Conservation (phyloP, 352 stramenopile genomes). For the Aphanomyces invadans region DNA sequence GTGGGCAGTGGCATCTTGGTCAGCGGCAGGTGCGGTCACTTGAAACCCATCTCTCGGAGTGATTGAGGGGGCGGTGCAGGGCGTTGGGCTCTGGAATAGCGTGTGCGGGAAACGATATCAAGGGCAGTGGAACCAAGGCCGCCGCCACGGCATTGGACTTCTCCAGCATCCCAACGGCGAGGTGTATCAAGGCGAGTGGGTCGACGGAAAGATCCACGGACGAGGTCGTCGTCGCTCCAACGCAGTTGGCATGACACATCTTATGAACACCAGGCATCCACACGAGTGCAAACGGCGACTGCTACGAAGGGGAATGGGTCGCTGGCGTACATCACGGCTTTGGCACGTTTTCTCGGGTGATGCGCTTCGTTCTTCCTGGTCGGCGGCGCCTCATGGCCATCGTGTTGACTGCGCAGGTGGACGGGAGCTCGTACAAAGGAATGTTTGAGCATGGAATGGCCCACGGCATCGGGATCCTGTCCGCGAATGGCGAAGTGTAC, state of each 20-base stretch:
- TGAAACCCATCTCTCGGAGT: neutral
- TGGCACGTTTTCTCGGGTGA: conserved; percentile 58
- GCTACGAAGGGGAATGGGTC: conserved; percentile 68
- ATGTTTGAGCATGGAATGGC: conserved; percentile 50
- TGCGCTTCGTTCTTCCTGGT: no score
- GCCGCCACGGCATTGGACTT: conserved; percentile 75
- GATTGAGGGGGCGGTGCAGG: conserved; percentile 1
- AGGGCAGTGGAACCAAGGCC: conserved; percentile 66
- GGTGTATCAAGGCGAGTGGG: conserved; percentile 78
- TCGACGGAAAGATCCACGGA: conserved; percentile 66
- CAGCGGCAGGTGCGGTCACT: conserved; percentile 37
- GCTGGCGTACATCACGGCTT: conserved; percentile 39
- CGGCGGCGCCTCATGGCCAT: no score
- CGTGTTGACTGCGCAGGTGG: no score
- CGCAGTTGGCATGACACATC: neutral
- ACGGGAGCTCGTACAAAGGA: conserved; percentile 60
- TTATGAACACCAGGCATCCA: conserved; percentile 34
- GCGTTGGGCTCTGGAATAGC: conserved; percentile 59
- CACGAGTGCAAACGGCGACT: conserved; percentile 63
- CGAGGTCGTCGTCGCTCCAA: conserved; percentile 3
- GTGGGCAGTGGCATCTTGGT: conserved; percentile 68
- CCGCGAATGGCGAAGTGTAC: conserved; percentile 84
- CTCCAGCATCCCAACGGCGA: conserved; percentile 71
- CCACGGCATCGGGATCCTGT: conserved; percentile 73
- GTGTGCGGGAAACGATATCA: conserved; percentile 48